Conservation (phyloP, 805 yeast species). For the Hanseniaspora clermontiae region DNA sequence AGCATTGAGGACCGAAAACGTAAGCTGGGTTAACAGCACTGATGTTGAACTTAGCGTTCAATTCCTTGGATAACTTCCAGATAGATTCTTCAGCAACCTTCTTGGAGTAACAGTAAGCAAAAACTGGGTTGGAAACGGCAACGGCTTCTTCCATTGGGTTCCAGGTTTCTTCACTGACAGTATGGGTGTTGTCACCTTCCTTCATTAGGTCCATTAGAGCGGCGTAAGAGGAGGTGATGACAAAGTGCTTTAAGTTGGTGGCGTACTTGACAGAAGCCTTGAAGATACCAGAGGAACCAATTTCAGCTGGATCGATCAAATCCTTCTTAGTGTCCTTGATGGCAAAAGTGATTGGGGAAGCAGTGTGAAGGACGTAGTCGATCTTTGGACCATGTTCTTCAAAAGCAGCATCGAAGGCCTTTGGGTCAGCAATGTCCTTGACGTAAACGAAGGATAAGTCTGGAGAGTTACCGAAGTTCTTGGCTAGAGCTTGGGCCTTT, state of each 20-base stretch:
- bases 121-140: conserved; percentile 17
- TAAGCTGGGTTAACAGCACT: conserved; percentile 34
- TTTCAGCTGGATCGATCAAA: conserved; percentile 38
- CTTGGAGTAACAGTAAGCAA: conserved; percentile 37
- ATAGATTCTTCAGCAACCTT: conserved; percentile 45
- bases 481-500: conserved; percentile 30
- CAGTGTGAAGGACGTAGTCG: conserved; percentile 34
- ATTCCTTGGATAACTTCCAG: conserved; percentile 38
- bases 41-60: conserved; percentile 31
- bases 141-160: conserved; percentile 21
- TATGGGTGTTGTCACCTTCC: conserved; percentile 15
- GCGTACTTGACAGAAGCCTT: conserved; percentile 31
- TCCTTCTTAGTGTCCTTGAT: conserved; percentile 33
- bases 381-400: conserved; percentile 29
- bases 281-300: conserved; percentile 37
- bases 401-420: conserved; percentile 35
- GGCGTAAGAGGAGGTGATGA: conserved; percentile 38
- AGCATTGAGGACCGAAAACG: conserved; percentile 43
- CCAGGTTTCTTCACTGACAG: conserved; percentile 25
- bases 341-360: conserved; percentile 32
- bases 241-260: conserved; percentile 31
- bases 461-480: conserved; percentile 8
- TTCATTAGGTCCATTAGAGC: conserved; percentile 28
- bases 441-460: conserved; percentile 25
- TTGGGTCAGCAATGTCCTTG: conserved; percentile 22